Conservation (phyloP, 345 rosid genomes). For the Murraya koenigii region DNA sequence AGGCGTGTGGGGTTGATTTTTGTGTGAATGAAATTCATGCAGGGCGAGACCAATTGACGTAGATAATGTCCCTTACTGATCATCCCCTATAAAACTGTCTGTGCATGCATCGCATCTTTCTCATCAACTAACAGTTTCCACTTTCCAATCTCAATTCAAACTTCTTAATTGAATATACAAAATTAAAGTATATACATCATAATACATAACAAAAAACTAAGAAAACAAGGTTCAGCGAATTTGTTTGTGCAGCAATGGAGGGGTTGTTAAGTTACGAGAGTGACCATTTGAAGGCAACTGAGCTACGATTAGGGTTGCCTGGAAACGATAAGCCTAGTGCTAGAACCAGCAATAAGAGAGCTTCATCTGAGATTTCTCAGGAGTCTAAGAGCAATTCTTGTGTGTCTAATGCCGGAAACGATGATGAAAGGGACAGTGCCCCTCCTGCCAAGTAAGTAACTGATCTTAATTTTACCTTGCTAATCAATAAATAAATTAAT, state of each 20-base stretch:
- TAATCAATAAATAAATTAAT: background rate
- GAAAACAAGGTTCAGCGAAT: no score
- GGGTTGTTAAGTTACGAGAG: constrained; percentile 26
- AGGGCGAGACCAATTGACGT: constrained; percentile 21
- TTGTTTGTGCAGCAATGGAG: constrained; percentile 7
- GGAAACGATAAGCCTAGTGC: constrained; percentile 42
- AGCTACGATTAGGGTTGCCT: constrained; percentile 79
- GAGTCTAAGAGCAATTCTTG: constrained; percentile 22
- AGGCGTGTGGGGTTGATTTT: constrained; percentile 17
- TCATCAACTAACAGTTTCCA: constrained; percentile 16
- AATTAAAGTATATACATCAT: background rate
- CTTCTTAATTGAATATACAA: background rate
- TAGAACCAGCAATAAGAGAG: constrained; percentile 47
- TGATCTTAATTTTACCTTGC: background rate
- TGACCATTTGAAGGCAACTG: constrained; percentile 62
- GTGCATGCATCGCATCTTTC: constrained; percentile 19
- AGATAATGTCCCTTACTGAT: constrained; percentile 8
- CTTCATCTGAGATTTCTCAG: constrained; percentile 35
- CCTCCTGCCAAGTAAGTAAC: constrained; percentile 54
- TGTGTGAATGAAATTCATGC: constrained; percentile 27
- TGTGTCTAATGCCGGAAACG: constrained; percentile 12
- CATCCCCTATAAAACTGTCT: constrained; percentile 35
- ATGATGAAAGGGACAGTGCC: constrained; percentile 16
- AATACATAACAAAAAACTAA: background rate
- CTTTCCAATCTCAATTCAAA: background rate